These are phyloP conservation scores for Lentinula sp. DNA, from an alignment of 768 basidiomycete species.

Conservation along the genomic window DNA sequence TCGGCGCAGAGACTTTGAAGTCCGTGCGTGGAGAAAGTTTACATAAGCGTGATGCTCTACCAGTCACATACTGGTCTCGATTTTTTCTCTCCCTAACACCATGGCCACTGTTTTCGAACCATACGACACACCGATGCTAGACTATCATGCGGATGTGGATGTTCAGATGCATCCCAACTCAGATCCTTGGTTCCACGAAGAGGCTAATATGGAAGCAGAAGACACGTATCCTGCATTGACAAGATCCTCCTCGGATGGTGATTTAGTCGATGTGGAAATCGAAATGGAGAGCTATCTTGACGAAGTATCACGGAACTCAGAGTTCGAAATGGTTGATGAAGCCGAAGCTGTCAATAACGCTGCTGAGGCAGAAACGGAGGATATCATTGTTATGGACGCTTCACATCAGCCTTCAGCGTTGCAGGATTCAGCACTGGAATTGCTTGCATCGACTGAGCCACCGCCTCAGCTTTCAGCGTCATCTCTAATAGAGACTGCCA, in stretches of 20 bases:
- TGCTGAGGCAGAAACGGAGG: conserved; percentile 27
- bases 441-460: neutral
- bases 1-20: neutral
- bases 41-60: neutral
- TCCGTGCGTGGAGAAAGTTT: neutral
- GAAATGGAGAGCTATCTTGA: conserved; percentile 56
- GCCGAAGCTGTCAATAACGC: conserved; percentile 17
- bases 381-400: conserved; percentile 44
- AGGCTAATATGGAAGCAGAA: conserved; percentile 53
- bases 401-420: conserved; percentile 16
- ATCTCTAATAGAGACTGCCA: neutral
- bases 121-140: conserved; percentile 61
- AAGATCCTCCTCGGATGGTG: conserved; percentile 19
- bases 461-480: neutral
- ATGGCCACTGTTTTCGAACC: conserved; percentile 43
- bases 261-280: conserved; percentile 47
- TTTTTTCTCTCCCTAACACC: conserved; percentile 12
- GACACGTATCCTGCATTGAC: conserved; percentile 26
- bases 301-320: conserved; percentile 31
- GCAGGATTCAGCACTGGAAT: neutral
- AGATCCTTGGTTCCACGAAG: conserved; percentile 47
- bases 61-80: neutral
- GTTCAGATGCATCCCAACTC: conserved; percentile 51
- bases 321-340: conserved; percentile 55
- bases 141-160: conserved; percentile 51